Base-by-base conservation (phyloP, 768 basidiomycete species). In the Calocybe indica region DNA sequence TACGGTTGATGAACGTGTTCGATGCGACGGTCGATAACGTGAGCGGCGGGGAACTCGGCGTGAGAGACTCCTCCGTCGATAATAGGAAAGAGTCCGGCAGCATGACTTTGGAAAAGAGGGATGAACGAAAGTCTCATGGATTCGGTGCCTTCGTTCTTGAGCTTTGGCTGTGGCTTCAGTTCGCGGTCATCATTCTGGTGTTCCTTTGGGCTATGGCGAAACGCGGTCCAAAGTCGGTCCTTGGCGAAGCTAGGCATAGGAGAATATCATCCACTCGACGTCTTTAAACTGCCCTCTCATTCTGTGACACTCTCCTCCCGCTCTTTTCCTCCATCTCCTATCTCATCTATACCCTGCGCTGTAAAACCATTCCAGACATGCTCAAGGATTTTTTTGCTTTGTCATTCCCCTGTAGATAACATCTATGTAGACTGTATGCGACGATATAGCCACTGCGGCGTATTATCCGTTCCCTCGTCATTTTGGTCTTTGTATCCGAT, bases 141-240 rank as follows among this genome's bases (percentile, higher is more conserved):
- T 48, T 68, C n/a, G 66, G 61, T 6, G 60, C 61, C 36, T 64
- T 85, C 42, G 61, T 90, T 53, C 56, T 92, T 42, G 85, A 89
- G 65, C 60, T 87, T 14, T 92, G 90, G 90, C 63, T 92, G 52
- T 89, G 88, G 87, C 61, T 90, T 50, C 90, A 92, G 63, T 90
- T 92, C 58, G 69, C 62, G 6, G 72, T 90, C 51, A 80, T 92
- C 52, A 73, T 91, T 31, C 46, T 83, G 37, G 81, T 90, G 45
- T 92, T 92, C 62, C 61, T 92, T 46, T 89, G 80, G 75, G 79
- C 85, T 32, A 86, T 90, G 82, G 86, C 87, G 49, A 80, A 72
- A 63, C 73, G 79, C 13, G 88, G 90, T 2, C 88, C 88, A 5
- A 83, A 81, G 66, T 74, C 75, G 45, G 78, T 91, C 30, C 55